These are phyloP conservation scores for Lineolata rhizophorae DNA, from an alignment of 495 filamentous ascomycete species.

Conservation along the genomic window DNA sequence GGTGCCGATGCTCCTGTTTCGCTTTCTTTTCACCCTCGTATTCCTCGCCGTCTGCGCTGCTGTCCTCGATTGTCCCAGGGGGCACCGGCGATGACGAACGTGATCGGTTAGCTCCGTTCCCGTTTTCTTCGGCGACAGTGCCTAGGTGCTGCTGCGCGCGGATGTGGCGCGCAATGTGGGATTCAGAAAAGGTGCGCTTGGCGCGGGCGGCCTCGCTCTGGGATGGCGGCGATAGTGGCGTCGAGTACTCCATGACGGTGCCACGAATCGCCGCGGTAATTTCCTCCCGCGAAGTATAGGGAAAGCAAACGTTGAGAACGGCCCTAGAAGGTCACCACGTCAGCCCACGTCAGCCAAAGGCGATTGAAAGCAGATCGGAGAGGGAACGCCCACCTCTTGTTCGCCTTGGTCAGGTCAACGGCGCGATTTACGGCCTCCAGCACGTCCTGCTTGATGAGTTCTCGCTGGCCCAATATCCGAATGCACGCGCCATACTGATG, in stretches of 20 bases:
- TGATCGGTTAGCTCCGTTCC: too few species aligned
- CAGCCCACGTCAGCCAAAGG: too few species aligned
- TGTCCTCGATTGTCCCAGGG: too few species aligned
- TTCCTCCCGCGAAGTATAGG: slow-evolving; percentile 89
- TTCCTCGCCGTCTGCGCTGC: too few species aligned
- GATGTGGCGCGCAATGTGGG: slow-evolving; percentile 67
- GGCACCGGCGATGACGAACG: too few species aligned
- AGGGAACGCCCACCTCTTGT: slow-evolving; percentile 20
- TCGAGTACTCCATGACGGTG: slow-evolving; percentile 58
- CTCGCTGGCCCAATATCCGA: slow-evolving; percentile 58
- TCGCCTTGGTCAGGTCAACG: slow-evolving; percentile 59
- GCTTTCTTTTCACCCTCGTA: too few species aligned
- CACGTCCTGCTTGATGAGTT: slow-evolving; percentile 66
- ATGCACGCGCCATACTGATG: slow-evolving; percentile 83
- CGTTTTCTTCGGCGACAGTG: slow-evolving; percentile 17
- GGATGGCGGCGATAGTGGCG: too few species aligned
- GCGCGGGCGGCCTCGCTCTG: too few species aligned
- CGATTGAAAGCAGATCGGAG: not conserved
- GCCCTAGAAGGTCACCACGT: slow-evolving; percentile 35
- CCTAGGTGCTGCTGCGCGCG: slow-evolving; percentile 28
- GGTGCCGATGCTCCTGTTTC: too few species aligned
- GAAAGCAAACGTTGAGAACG: slow-evolving; percentile 88
- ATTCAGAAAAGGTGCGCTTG: slow-evolving; percentile 59
- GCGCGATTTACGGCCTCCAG: slow-evolving; percentile 69
- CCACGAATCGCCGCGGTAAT: slow-evolving; percentile 79